Conservation (phyloP, 208 protist genomes). For the Leishmania arabica region DNA sequence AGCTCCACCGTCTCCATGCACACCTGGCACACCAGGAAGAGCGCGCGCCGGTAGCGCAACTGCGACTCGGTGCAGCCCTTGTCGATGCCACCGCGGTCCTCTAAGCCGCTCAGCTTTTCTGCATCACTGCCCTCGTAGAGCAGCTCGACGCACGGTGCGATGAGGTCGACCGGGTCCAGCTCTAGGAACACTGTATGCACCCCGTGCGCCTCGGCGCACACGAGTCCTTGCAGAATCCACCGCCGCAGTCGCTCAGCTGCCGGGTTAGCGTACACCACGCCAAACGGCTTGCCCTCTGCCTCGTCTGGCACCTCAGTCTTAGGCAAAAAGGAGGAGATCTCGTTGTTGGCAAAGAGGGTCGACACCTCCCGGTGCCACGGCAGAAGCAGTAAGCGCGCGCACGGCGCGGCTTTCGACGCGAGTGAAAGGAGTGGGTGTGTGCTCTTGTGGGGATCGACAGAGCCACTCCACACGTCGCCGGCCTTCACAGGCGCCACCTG, state of each 20-base stretch:
- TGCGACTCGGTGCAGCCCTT: neutral
- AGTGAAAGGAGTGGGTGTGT: slow-evolving; percentile 29
- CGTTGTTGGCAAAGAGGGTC: slow-evolving; percentile 22
- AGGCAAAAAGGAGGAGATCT: slow-evolving; percentile 21
- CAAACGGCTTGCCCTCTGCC: neutral
- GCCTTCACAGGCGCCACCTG: neutral
- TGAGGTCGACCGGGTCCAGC: slow-evolving; percentile 65
- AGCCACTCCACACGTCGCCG: neutral
- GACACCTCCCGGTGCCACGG: slow-evolving; percentile 52
- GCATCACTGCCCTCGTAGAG: slow-evolving; percentile 53
- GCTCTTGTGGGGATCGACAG: slow-evolving; percentile 28
- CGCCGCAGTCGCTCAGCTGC: slow-evolving; percentile 77
- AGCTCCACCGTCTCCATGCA: slow-evolving; percentile 86
- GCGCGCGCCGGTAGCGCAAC: slow-evolving; percentile 44
- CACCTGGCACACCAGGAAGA: slow-evolving; percentile 86
- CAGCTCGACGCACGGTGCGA: slow-evolving; percentile 71
- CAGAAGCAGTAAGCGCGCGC: slow-evolving; percentile 67
- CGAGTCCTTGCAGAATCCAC: slow-evolving; percentile 80
- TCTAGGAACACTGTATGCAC: slow-evolving; percentile 75
- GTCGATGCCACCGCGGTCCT: neutral
- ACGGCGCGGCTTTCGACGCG: slow-evolving; percentile 26
- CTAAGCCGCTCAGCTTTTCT: neutral
- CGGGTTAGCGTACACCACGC: slow-evolving; percentile 66
- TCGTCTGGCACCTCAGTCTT: neutral
- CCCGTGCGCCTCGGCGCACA: slow-evolving; percentile 67